Base-by-base conservation (phyloP, 805 yeast genomes). In the Yarrowia divulgata region DNA sequence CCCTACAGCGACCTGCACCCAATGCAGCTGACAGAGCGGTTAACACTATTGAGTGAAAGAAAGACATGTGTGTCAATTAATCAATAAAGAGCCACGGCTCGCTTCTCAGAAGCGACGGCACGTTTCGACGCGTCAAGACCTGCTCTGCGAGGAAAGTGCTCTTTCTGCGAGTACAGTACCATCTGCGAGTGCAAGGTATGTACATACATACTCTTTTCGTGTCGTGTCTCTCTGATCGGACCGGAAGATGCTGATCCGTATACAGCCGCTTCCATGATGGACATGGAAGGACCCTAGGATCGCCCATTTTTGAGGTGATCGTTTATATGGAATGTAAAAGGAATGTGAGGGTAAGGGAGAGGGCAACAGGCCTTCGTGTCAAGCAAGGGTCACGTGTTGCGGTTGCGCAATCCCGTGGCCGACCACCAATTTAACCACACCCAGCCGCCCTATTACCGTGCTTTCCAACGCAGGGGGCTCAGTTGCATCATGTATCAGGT, bases 231-330 rank as follows among this genome's bases (percentile, higher is more conserved):
- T 23, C 29, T 23, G 29, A 23, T 54, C 58, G 43, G 32, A 14
- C 18, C 32, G 43, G 58, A 54, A 34, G 42, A 52, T 52, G 57
- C 23, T 13, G 58, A 54, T 54, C 58, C 58, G 12, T 32, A 23
- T 43, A 35, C 42, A 54, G 58, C 58, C 58, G 58, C 58, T 54
- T 54, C 58, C 58, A 54, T 34, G 55, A 49, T 49, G 34, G 55
- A 49, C 55, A 32, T 16, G 1, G 3, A 18, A 8, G 43, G 58
- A 54, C 58, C 43, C 58, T 37, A 37, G 8, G 58, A 54, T 54
- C 43, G 58, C 12, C 57, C 58, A 5, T 12, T 19, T 13, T 10
- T 7, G 12, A 8, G 12, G 19, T 34, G 58, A 54, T 54, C 58
- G n/a, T 34, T 7, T 10, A 35, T 54, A 54, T 54, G 58, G 58